Percentiles rank a stretch among this genome's conserved stretches.
phyloP scores from a whole-genome alignment of 2,329 filamentous ascomycete genomes.

The Trichoderma oligosporum region DNA sequence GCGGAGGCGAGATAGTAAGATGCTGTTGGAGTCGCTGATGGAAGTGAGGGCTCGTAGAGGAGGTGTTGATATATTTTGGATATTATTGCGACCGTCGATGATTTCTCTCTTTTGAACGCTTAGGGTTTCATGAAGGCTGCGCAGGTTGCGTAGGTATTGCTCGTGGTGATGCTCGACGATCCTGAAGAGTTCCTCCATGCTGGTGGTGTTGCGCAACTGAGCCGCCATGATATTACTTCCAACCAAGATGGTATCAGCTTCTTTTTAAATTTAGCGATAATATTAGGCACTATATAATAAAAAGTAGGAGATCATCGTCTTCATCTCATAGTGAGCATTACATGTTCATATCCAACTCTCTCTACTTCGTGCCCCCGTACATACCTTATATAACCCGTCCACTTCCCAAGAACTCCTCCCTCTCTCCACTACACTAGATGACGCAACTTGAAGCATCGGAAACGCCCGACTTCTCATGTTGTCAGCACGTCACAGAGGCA shows the following conservation, averaged over 20 bases:
- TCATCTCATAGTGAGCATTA: not conserved
- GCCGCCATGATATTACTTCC: constrained; percentile 18
- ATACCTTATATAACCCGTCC: no score
- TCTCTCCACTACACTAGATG: not conserved
- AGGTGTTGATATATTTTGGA: constrained; percentile 28
- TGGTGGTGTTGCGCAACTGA: constrained; percentile 21
- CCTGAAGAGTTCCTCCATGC: constrained; percentile 34
- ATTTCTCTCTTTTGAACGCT: constrained; percentile 23
- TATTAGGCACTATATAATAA: not conserved
- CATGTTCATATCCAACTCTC: not conserved
- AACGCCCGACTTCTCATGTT: not conserved
- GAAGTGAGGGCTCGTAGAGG: constrained; percentile 28
- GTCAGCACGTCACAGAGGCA: not conserved
- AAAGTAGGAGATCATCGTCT: not conserved
- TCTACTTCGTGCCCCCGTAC: no score
- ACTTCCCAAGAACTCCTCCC: not conserved
- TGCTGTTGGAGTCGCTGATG: constrained; percentile 17
- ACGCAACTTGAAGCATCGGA: constrained; percentile 6
- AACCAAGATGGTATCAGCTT: not conserved
- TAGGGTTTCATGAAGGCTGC: constrained; percentile 30
- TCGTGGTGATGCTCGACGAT: constrained; percentile 35
- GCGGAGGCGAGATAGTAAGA: constrained; percentile 24
- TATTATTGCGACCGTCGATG: constrained; percentile 24
- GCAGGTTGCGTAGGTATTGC: constrained; percentile 32
- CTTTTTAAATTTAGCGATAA: no score